Base-by-base conservation (phyloP, 129 eudicot species). In the Flaveria brownii region DNA sequence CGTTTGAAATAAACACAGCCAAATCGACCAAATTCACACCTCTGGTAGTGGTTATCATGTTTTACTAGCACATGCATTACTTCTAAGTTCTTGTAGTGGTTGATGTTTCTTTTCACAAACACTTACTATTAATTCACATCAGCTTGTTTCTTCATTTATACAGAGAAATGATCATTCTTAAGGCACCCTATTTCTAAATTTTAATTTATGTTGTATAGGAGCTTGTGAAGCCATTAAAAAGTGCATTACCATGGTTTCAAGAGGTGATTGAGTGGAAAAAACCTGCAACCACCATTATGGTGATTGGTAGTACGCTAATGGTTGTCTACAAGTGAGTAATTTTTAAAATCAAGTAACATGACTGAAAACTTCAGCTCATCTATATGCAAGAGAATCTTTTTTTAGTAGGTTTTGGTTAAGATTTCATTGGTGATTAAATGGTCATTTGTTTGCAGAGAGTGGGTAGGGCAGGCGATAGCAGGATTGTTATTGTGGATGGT, bases 391-490 rank as follows among this genome's bases (percentile, higher is more conserved):
- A 23, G 36, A 59, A 59, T 25, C 28, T 12, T 23, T 7, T 45
- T 74, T 43, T 25, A 5, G 5, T 61, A 8, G 14, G 16, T 26
- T 75, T 26, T 47, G 39, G 43, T 63, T 8, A n/a, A 71, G 33
- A 60, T 18, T 36, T 61, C 12, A 28, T 10, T 51, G 36, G 33
- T 1, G 1, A 12, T 10, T 55, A 4, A 76, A 15, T 13, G 54
- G 17, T 41, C 18, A 10, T 25, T 16, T 36, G 4, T 71, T 39
- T 63, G 82, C 52, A 92, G 93, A 76, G 98, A 92, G 85, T 89
- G 96, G 90, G 84, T 86, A 52, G 98, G 98, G 15, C 77, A 25
- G 64, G 89, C 90, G 46, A 79, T 88, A 80, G 89, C 98, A 15
- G 82, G 77, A 68, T 72, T 80, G 45, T 70, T 92, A 56, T 25